Conservation (phyloP, 768 basidiomycete species). For the Hypsizygus marmoreus region DNA sequence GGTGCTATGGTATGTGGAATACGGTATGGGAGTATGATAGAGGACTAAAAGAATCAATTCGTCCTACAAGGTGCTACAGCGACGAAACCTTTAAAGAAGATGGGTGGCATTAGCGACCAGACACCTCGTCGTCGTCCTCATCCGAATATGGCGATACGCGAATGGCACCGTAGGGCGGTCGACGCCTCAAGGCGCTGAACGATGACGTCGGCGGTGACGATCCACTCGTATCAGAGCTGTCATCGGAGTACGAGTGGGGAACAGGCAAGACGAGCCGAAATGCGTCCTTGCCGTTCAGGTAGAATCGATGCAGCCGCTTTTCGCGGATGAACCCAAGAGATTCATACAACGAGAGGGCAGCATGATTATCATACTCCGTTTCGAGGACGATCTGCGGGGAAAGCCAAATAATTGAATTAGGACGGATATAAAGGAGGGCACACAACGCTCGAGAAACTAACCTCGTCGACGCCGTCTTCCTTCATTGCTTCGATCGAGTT, state of each 20-base stretch:
- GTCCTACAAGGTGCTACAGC: not conserved
- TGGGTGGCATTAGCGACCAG: constrained; percentile 29
- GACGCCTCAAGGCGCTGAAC: constrained; percentile 22
- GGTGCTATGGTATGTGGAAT: constrained; percentile 1
- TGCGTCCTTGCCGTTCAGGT: constrained; percentile 96
- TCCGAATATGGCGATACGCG: constrained; percentile 46
- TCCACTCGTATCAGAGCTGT: constrained; percentile 30
- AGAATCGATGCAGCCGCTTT: constrained; percentile 93
- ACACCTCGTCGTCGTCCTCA: constrained; percentile 42
- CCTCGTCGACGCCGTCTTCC: constrained; percentile 82
- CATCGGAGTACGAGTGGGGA: constrained; percentile 40
- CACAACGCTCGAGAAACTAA: constrained; percentile 36
- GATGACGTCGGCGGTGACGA: constrained; percentile 23
- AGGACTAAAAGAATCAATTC: not conserved
- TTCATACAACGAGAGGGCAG: constrained; percentile 88
- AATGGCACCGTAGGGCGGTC: constrained; percentile 41
- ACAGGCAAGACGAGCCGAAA: constrained; percentile 77
- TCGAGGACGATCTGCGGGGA: constrained; percentile 82
- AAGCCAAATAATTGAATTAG: constrained; percentile 3
- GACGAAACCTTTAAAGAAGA: not conserved
- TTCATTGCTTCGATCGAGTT: constrained; percentile 87
- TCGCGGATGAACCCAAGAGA: constrained; percentile 94
- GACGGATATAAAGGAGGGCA: not conserved
- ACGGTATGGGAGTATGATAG: not conserved
- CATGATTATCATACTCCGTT: constrained; percentile 91